These are phyloP conservation scores for Fistulina hepatica DNA, from an alignment of 1,284 basidiomycete species.

Conservation along the genomic window DNA sequence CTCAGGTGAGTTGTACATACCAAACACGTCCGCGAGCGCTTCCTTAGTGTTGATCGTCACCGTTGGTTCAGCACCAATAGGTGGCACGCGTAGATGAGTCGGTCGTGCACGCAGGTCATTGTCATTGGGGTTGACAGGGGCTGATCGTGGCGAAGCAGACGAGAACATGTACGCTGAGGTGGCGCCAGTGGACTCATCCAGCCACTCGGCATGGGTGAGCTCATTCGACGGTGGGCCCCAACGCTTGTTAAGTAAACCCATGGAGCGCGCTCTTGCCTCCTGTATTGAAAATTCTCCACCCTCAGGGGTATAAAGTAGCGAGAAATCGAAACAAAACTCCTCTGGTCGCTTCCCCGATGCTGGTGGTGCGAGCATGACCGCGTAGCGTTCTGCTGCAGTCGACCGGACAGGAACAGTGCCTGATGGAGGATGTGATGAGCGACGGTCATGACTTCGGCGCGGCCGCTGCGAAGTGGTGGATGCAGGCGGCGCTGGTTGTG, in stretches of 20 bases:
- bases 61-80: conserved; percentile 26
- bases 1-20: conserved; percentile 85
- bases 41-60: conserved; percentile 79
- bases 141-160: conserved; percentile 18
- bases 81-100: conserved; percentile 26
- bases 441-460: conserved; percentile 16
- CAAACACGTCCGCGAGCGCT: conserved; percentile 86
- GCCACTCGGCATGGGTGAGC: conserved; percentile 10
- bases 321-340: conserved; percentile 53
- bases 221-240: conserved; percentile 52
- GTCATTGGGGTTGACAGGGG: conserved; percentile 42
- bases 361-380: conserved; percentile 55
- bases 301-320: conserved; percentile 56
- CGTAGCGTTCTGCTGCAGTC: conserved; percentile 44
- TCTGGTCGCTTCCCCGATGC: conserved; percentile 59
- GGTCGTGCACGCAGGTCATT: too few relatives aligned
- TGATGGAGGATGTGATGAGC: conserved; percentile 1
- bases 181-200: conserved; percentile 13
- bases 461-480: conserved; percentile 41
- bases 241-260: conserved; percentile 71
- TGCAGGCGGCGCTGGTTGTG: conserved; percentile 18
- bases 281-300: conserved; percentile 61
- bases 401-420: conserved; percentile 20
- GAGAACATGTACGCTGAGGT: conserved; percentile 23
- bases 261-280: conserved; percentile 65